Evolutionary conservation across 495 filamentous ascomycete species (phyloP).

Genomic region (Talaromyces trachyspermus): DNA sequence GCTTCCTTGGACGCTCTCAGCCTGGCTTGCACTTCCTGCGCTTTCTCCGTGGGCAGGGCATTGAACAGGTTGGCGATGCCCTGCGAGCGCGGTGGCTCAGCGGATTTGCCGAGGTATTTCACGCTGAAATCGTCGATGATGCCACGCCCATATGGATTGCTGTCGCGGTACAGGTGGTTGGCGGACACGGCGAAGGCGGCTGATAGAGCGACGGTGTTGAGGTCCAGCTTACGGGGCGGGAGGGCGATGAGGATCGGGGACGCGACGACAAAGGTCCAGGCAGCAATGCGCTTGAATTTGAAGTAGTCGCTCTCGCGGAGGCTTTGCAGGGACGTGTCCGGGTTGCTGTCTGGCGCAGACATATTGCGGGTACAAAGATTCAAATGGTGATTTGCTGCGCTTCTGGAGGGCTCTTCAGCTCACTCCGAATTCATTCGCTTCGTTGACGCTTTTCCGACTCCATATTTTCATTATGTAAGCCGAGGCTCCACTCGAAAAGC

Average conservation of each 20-base stretch:
- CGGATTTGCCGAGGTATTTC: slow-evolving; percentile 15
- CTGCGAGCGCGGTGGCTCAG: not conserved
- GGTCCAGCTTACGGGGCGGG: slow-evolving; percentile 72
- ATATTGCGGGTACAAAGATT: too few species aligned
- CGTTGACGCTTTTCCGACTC: too few species aligned
- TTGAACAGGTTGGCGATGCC: slow-evolving; percentile 11
- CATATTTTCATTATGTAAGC: too few species aligned
- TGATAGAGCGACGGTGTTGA: slow-evolving; percentile 51
- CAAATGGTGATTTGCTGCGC: too few species aligned
- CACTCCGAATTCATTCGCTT: too few species aligned
- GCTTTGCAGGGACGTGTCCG: too few species aligned
- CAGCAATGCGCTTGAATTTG: slow-evolving; percentile 50
- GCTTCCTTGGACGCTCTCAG: slow-evolving; percentile 32
- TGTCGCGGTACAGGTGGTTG: slow-evolving; percentile 50
- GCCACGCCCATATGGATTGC: slow-evolving; percentile 42
- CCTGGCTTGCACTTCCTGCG: slow-evolving; percentile 42
- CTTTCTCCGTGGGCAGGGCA: slow-evolving; percentile 47
- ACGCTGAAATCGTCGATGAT: slow-evolving; percentile 37
- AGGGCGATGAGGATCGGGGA: slow-evolving; percentile 65
- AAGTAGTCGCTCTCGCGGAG: slow-evolving; percentile 38
- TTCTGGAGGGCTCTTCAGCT: too few species aligned
- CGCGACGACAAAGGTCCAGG: slow-evolving; percentile 56
- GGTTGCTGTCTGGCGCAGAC: too few species aligned
- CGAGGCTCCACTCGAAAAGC: too few species aligned
- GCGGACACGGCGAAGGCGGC: slow-evolving; percentile 53